Evolutionary conservation across 176 grass and related monocot genomes (phyloP), one percentile per base, ranked within the genome.

Genomic region (Phyllostachys edulis): DNA sequence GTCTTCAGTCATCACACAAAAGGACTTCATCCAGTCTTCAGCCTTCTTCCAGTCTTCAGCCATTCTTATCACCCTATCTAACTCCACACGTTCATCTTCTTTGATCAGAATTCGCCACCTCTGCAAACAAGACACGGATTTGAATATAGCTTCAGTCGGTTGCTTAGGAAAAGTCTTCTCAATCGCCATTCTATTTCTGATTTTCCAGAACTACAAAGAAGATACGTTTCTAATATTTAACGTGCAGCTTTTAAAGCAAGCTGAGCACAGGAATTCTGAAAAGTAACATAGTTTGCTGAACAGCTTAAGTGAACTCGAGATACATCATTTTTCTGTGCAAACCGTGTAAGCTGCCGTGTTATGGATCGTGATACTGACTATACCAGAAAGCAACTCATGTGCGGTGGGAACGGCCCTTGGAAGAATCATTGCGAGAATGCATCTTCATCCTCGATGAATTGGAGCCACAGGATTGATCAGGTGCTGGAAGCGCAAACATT

Each of bases 401-500:
- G 38, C 26, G 7, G 41, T 5, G 84, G 20, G 59, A 45, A 60
- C n/a, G 44, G 5, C 24, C 42, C 44, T 27, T 79, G 36, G 21
- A 80, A 36, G 67, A 75, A 51, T 42, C 32, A 9, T 54, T 68
- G 61, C 16, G 27, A 45, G 81, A 16, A 41, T 39, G 55, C 21
- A n/a, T 50, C 69, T 49, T 72, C 69, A 8, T 82, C 75, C 75
- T 21, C 18, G 75, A 50, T 10, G 67, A 39, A 86, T 15, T 84
- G n/a, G 69, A 42, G 45, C 75, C 69, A 71, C 29, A 75, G 51
- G 49, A 75, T 61, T 29, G 88, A 72, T 62, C 13, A 47, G 73
- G 79, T 44, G 82, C 83, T 18, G 91, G 82, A 80, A 93, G 88
- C 0, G 23, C 57, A 81, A 50, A 52, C 78, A 72, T 79, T 75